Evolutionary conservation across 2,329 filamentous ascomycete species (phyloP).

Genomic region (Xylariaceae sp.): DNA sequence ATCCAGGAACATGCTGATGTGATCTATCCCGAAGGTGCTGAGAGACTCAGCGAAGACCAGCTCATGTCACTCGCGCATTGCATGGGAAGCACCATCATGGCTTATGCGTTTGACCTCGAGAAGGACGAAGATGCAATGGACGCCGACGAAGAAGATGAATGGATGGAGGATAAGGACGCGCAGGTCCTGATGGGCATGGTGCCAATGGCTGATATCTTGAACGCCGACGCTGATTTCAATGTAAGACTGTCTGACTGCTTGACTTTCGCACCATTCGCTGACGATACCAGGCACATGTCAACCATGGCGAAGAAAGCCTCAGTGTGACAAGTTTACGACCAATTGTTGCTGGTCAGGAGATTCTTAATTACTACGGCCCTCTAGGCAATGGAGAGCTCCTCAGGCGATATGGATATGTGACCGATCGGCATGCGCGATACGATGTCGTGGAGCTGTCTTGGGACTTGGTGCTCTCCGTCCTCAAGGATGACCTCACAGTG

Average conservation of each 20-base stretch:
- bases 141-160: conserved; percentile 58
- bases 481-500: conserved; percentile 34
- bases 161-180: conserved; percentile 59
- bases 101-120: conserved; percentile 83
- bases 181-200: conserved; percentile 75
- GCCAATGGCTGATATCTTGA: conserved; percentile 84
- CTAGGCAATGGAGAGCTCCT: conserved; percentile 79
- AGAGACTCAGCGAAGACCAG: conserved; percentile 36
- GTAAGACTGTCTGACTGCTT: conserved; percentile 35
- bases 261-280: not conserved
- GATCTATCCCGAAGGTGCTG: conserved; percentile 39
- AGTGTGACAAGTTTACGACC: conserved; percentile 67
- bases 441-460: conserved; percentile 79
- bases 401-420: conserved; percentile 84
- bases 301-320: conserved; percentile 51
- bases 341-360: conserved; percentile 68
- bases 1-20: conserved; percentile 40
- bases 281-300: conserved; percentile 43
- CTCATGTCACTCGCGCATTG: conserved; percentile 59
- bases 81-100: conserved; percentile 88
- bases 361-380: conserved; percentile 87
- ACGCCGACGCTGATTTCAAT: conserved; percentile 85
- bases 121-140: conserved; percentile 47
- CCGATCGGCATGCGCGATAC: conserved; percentile 68
- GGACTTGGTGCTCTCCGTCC: conserved; percentile 47